Evolutionary conservation across 768 basidiomycete species (phyloP), one percentile per base, ranked within the genome.

Genomic region (Pulveroboletus sp.): DNA sequence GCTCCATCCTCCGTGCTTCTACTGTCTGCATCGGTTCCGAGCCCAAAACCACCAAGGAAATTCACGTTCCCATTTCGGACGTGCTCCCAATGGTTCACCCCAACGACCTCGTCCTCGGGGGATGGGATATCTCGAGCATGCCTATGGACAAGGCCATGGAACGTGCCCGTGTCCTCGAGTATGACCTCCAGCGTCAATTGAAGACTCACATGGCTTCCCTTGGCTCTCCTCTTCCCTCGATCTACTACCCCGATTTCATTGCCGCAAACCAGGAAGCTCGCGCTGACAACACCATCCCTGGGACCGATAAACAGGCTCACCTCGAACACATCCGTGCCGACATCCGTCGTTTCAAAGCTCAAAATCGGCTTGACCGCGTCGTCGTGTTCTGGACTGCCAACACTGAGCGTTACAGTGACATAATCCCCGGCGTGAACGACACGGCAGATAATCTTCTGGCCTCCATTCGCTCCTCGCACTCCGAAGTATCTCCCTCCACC

Each of bases 321-420:
- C 83, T 99, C 47, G 91, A 96, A 53, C 85, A 88, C 51, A 83
- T 98, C 62, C 88, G 94, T 47, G 76, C 77, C n/a, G 93, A 97
- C 63, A 97, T 98, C 67, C 89, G 92, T 61, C 79, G 82, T 47
- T 98, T 98, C 81, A 98, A 97, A 76, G 62, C 73, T 45, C 73
- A 82, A 53, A 82, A 98, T 65, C 75, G 71, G 17, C 82, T 98
- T 40, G 94, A 94, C 68, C 87, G 87, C 50, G 82, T 91, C 53
- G 71, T 99, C 61, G 86, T 98, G 54, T 94, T 98, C 77, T 98
- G 95, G 95, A 98, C 95, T 14, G 93, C 91, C 59, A 97, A 99
- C 75, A 99, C 95, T 16, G 96, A 98, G 76, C 88, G 95, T 50
- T 99, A 93, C 81, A 85, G 88, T 59, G 92, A 93, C 55, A 84